A percentile compares a stretch with the other conserved stretches of the same genome.
phyloP scores from a whole-genome alignment of 192 early-diverging fungal species.

The Linnemannia zychae region DNA sequence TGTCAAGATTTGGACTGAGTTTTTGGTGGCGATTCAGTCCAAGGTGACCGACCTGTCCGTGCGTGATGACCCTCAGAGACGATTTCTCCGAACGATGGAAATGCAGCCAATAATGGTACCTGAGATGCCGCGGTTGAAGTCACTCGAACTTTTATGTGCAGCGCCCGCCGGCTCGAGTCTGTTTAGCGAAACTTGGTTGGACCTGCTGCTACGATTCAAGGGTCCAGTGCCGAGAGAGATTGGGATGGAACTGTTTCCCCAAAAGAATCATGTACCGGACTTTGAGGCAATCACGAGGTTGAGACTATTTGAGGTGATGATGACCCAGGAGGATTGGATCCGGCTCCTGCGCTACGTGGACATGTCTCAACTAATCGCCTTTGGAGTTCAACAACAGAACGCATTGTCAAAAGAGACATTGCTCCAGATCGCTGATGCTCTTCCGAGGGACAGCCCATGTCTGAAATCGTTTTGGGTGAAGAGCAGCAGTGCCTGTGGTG shows the following conservation, averaged over 20 bases:
- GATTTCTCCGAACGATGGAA: neutral
- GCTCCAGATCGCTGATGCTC: neutral
- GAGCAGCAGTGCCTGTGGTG: neutral
- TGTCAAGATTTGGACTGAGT: neutral
- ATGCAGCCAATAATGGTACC: neutral
- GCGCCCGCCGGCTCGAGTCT: neutral
- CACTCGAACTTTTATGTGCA: neutral
- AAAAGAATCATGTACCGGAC: neutral
- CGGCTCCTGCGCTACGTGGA: neutral
- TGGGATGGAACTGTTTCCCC: neutral
- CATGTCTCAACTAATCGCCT: neutral
- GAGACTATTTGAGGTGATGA: neutral
- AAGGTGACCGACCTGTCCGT: neutral
- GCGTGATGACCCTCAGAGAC: neutral
- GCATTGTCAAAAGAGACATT: neutral
- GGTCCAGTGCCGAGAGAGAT: neutral
- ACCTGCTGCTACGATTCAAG: neutral
- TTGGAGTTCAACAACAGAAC: neutral
- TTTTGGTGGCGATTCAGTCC: neutral
- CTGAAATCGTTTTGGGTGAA: neutral
- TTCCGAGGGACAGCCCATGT: neutral
- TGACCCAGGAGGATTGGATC: neutral
- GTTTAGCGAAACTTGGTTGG: neutral
- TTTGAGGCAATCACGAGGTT: neutral
- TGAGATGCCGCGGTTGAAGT: neutral